Conservation (phyloP, 345 rosid species). For the Eucalyptus tenuipes region DNA sequence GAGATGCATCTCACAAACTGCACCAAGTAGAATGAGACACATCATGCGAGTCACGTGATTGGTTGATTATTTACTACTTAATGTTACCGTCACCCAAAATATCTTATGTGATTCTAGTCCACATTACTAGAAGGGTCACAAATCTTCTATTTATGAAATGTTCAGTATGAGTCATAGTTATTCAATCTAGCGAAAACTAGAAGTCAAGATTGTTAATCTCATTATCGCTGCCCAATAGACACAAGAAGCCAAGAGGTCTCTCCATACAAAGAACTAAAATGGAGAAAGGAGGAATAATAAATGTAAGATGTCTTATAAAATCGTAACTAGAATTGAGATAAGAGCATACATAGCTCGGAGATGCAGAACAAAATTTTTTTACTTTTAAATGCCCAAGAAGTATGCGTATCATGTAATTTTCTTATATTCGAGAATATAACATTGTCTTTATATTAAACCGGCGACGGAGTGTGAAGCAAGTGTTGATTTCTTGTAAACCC, state of each 20-base stretch:
- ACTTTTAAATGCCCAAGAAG: not conserved
- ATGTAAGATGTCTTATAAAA: not conserved
- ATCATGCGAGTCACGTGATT: not conserved
- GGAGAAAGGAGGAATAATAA: not conserved
- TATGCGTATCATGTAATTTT: not conserved
- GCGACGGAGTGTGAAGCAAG: no score
- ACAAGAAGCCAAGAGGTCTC: not conserved
- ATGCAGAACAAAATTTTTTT: no score
- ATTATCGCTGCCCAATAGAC: no score
- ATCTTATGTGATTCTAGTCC: not conserved
- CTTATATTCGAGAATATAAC: not conserved
- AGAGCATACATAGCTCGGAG: not conserved
- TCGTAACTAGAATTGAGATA: not conserved
- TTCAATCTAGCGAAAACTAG: no score
- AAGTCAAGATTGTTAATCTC: not conserved
- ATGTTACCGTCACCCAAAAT: not conserved
- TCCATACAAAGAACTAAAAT: not conserved
- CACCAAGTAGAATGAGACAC: not conserved
- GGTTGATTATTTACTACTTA: not conserved
- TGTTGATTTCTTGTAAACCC: not conserved
- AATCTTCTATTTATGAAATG: not conserved
- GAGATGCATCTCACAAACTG: not conserved
- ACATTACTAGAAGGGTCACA: not conserved
- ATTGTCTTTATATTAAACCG: no score
- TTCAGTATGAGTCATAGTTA: not conserved